Percentiles rank a stretch among this genome's conserved stretches.
Conservation (phyloP, 2,329 filamentous ascomycete species). For the Trichophyton schoenleinii region DNA sequence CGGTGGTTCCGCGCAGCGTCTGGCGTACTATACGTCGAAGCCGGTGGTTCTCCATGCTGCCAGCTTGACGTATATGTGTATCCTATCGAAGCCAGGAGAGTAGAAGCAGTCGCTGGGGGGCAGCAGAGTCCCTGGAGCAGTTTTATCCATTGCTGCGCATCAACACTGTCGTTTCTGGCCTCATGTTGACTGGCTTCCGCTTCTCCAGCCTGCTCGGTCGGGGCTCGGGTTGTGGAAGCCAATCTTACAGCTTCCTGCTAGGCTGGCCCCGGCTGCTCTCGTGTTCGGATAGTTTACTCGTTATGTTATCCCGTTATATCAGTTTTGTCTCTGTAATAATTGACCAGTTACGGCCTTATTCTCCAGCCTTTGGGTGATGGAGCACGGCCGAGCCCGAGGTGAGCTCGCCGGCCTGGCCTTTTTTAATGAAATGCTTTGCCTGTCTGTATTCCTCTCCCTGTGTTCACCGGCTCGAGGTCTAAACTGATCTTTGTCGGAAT, state of each 20-base stretch:
- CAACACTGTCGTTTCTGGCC: no score
- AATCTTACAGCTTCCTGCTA: not conserved
- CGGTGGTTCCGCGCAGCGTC: not conserved
- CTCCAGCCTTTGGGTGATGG: no score
- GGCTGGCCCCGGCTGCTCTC: not conserved
- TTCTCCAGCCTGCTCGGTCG: not conserved
- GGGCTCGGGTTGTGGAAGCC: not conserved
- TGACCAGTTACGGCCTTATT: not conserved
- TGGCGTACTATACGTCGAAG: not conserved
- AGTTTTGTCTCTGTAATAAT: not conserved
- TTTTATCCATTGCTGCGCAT: no score
- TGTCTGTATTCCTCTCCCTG: not conserved
- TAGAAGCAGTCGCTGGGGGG: no score
- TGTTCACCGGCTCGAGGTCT: not conserved
- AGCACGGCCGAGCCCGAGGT: not conserved
- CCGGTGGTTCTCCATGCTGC: not conserved
- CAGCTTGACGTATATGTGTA: not conserved
- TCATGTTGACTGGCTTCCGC: not conserved
- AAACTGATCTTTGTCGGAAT: not conserved
- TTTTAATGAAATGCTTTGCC: not conserved
- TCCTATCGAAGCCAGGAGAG: no score
- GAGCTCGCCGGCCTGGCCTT: not conserved
- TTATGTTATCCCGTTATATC: not conserved
- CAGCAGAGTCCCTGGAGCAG: no score
- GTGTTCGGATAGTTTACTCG: not conserved